Evolutionary conservation across 106 monocot genomes (phyloP), one percentile per base, ranked within the genome.

Genomic region (Posidonia australis): DNA sequence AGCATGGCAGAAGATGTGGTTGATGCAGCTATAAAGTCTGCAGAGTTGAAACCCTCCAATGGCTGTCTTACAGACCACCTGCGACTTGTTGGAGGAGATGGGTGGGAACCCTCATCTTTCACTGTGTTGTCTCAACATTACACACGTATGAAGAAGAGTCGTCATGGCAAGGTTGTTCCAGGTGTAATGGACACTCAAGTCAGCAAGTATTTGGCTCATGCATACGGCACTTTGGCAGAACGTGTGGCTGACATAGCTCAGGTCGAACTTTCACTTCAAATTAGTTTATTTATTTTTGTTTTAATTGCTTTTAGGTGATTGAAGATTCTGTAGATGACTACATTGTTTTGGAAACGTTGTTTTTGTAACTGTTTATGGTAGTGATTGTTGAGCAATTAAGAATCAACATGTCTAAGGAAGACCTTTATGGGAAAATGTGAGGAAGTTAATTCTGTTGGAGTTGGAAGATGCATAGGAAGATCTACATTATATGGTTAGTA

Each of bases 1-100:
- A 98, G 98, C 77, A 98, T 98, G 98, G 90, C 98, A 52, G 98
- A 98, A 76, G 98, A 98, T 81, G 98, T 84, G 14, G 90, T 98
- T 62, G 67, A 98, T 77, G 83, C 79, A 56, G 98, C 98, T 68
- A 70, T 98, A 60, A 87, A 71, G 68, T 80, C 91, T 70, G 98
- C 82, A n/a, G 80, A 87, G 61, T 73, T 98, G 79, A 98, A 73
- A 27, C 79, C 98, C 9, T 29, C 74, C 30, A 87, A 83, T 77
- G 83, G 81, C 18, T 85, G 98, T 72, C 66, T 98, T 62, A 91
- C 87, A 36, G 68, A 85, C 51, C 47, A 77, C 55, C 72, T 98
- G 30, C 63, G 43, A 48, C 80, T 91, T 62, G 79, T 88, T 70
- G 98, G 98, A 62, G 87, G 67, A 48, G 51, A 88, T 55, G 91